These are phyloP conservation scores for Kwoniella europaea DNA, from an alignment of 768 basidiomycete genomes.

Conservation along the genomic window DNA sequence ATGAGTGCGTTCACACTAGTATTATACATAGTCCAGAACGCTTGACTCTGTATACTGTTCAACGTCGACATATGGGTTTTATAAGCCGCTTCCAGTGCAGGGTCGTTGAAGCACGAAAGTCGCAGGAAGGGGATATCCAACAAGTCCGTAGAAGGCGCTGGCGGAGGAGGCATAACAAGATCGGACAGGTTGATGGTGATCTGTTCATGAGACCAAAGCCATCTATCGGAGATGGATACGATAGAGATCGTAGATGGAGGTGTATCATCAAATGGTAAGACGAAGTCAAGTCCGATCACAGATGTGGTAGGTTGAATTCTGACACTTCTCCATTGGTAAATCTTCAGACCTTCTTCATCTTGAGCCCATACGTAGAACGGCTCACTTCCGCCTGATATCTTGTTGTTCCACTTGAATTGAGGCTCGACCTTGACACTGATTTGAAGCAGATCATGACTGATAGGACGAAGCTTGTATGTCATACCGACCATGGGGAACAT, in stretches of 20 bases:
- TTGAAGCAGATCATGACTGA: slow-evolving; percentile 80
- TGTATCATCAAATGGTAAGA: slow-evolving; percentile 71
- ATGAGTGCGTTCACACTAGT: slow-evolving; percentile 72
- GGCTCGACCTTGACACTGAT: slow-evolving; percentile 70
- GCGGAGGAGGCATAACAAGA: slow-evolving; percentile 74
- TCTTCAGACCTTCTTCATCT: slow-evolving; percentile 76
- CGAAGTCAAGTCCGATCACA: slow-evolving; percentile 71
- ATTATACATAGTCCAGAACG: slow-evolving; percentile 78
- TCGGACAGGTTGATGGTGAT: slow-evolving; percentile 68
- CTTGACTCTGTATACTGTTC: slow-evolving; percentile 87
- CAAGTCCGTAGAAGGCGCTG: slow-evolving; percentile 67
- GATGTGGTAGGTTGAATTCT: slow-evolving; percentile 72
- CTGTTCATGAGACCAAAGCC: slow-evolving; percentile 89
- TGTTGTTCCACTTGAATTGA: slow-evolving; percentile 78
- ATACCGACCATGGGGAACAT: slow-evolving; percentile 80
- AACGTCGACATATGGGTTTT: slow-evolving; percentile 64
- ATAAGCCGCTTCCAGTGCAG: slow-evolving; percentile 63
- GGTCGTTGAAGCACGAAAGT: slow-evolving; percentile 64
- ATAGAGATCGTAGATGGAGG: slow-evolving; percentile 73
- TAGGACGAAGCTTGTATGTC: slow-evolving; percentile 73
- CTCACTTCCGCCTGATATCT: slow-evolving; percentile 74
- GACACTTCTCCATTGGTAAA: slow-evolving; percentile 78
- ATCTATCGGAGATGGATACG: slow-evolving; percentile 83
- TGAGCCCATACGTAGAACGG: slow-evolving; percentile 98
- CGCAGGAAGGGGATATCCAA: slow-evolving; percentile 77